Conservation (phyloP, 2,329 filamentous ascomycete genomes). For the Penicillium sp. region DNA sequence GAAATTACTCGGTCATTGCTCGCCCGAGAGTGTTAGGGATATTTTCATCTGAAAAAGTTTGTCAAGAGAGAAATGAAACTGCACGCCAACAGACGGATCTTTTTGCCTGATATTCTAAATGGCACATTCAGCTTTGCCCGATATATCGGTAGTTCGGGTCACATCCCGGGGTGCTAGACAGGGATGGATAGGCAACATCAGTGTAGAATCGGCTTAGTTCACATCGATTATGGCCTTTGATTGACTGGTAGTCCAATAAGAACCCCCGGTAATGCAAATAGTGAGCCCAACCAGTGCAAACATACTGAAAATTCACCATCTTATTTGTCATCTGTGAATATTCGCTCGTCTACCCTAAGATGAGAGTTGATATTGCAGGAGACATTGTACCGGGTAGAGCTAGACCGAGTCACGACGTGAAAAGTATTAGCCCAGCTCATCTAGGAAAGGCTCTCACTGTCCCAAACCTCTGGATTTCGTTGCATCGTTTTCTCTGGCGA, state of each 20-base stretch:
- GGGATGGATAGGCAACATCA: not conserved
- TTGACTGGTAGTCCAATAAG: not conserved
- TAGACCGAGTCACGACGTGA: not conserved
- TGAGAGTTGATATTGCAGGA: not conserved
- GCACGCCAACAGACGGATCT: not conserved
- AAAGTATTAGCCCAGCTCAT: conserved; percentile 8
- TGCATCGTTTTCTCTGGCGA: conserved; percentile 46
- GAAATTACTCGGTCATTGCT: conserved; percentile 19
- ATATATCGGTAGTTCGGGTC: not conserved
- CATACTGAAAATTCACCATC: not conserved
- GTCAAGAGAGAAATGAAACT: not conserved
- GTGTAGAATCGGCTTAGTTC: not conserved
- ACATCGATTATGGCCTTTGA: not conserved
- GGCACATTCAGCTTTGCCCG: no score
- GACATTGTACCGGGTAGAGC: no score
- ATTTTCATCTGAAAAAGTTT: not conserved
- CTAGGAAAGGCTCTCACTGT: conserved; percentile 38
- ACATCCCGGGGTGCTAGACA: conserved; percentile 1
- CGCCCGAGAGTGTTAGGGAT: conserved; percentile 7
- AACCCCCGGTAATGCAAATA: not conserved
- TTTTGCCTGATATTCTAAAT: not conserved
- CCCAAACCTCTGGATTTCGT: conserved; percentile 49
- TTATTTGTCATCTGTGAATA: no score
- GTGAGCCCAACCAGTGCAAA: not conserved
- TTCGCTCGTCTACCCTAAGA: not conserved